Conservation (phyloP, 129 eudicot genomes). For the Centella asiatica region DNA sequence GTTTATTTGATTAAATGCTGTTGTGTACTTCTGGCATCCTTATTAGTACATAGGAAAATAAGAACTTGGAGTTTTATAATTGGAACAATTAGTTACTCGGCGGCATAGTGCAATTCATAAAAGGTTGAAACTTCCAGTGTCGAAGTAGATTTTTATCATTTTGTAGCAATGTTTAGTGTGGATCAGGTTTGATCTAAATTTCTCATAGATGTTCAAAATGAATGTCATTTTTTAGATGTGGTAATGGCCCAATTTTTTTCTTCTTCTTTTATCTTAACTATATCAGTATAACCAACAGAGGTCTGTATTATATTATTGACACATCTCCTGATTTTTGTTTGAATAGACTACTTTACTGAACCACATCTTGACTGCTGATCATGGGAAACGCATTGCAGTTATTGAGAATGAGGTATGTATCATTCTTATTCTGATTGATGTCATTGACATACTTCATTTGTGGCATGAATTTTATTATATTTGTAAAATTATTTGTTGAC, state of each 20-base stretch:
- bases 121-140: no score
- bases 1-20: not conserved
- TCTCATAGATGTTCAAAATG: not conserved
- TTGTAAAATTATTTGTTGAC: not conserved
- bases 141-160: no score
- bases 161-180: no score
- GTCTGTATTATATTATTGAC: not conserved
- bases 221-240: no score
- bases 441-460: not conserved
- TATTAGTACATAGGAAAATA: not conserved
- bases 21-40: not conserved
- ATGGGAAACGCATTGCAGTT: slow-evolving; percentile 96
- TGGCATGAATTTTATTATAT: no score
- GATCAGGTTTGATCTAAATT: not conserved
- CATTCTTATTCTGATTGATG: not conserved
- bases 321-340: not conserved
- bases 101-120: not conserved
- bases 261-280: no score
- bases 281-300: not conserved
- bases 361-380: slow-evolving; percentile 93
- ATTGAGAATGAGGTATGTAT: slow-evolving; percentile 87
- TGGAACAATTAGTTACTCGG: not conserved
- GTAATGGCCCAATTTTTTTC: not conserved
- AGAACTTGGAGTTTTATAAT: no score
- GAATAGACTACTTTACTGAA: slow-evolving; percentile 85